phyloP scores from a whole-genome alignment of 352 stramenopile species.

The Phytophthora podocarpi region DNA sequence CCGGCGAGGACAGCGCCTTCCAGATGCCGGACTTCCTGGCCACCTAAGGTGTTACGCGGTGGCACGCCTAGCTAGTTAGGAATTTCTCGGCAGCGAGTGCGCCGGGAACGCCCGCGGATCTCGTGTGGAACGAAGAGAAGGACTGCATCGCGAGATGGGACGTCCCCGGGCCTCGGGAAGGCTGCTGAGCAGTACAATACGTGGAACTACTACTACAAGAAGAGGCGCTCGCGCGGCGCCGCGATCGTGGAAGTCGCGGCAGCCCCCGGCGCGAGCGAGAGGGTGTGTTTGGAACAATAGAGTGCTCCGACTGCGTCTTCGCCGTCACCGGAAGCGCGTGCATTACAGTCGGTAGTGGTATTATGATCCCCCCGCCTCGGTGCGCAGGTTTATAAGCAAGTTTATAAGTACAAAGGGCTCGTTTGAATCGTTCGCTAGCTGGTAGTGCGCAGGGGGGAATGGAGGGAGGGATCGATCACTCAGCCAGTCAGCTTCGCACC shows the following conservation, averaged over 20 bases:
- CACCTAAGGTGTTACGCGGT: slow-evolving; percentile 27
- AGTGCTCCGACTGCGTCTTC: slow-evolving; percentile 42
- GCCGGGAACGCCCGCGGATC: slow-evolving; percentile 28
- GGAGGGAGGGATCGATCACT: slow-evolving; percentile 5
- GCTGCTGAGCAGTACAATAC: slow-evolving; percentile 53
- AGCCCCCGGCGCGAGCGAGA: slow-evolving; percentile 19
- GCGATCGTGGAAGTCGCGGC: slow-evolving; percentile 37
- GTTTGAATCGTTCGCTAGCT: slow-evolving; percentile 35
- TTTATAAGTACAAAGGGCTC: slow-evolving; percentile 54
- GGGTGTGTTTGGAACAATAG: slow-evolving; percentile 45
- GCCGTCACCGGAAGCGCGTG: slow-evolving; percentile 43
- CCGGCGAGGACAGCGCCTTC: slow-evolving; percentile 45
- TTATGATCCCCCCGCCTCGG: slow-evolving; percentile 39
- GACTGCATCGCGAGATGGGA: slow-evolving; percentile 41
- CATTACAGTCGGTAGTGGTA: slow-evolving; percentile 50
- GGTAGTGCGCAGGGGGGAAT: slow-evolving; percentile 1
- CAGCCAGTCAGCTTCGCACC: background rate
- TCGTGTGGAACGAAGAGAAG: slow-evolving; percentile 49
- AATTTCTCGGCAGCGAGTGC: slow-evolving; percentile 41
- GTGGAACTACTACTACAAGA: slow-evolving; percentile 43
- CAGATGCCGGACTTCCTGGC: slow-evolving; percentile 62
- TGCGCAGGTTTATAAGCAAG: slow-evolving; percentile 54
- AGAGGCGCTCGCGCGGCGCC: slow-evolving; percentile 33
- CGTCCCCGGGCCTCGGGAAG: slow-evolving; percentile 14
- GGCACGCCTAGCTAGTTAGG: slow-evolving; percentile 42